phyloP scores from a whole-genome alignment of 2,329 filamentous ascomycete genomes.

The Aquanectria penicillioides region DNA sequence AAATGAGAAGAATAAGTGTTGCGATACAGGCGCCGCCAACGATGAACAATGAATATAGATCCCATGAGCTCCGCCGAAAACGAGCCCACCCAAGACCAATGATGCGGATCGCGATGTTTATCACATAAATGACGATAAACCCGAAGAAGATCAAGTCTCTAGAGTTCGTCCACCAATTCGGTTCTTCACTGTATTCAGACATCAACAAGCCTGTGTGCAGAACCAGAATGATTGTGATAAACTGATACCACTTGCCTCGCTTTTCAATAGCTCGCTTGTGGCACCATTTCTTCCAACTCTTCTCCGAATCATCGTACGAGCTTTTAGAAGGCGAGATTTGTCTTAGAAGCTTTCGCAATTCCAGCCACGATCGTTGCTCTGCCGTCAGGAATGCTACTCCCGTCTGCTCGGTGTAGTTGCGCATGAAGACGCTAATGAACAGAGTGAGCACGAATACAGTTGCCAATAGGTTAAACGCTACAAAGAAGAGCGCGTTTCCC shows the following conservation, averaged over 20 bases:
- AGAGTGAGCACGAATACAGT: conserved; percentile 96
- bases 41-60: conserved; percentile 84
- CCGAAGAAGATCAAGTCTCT: conserved; percentile 82
- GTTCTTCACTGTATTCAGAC: conserved; percentile 85
- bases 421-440: conserved; percentile 99
- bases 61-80: conserved; percentile 94
- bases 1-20: conserved; percentile 83
- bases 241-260: conserved; percentile 88
- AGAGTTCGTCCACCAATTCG: conserved; percentile 72
- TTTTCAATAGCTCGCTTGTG: conserved; percentile 95
- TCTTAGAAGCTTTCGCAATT: conserved; percentile 87
- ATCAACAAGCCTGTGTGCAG: conserved; percentile 86
- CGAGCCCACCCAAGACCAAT: conserved; percentile 90
- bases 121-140: conserved; percentile 84
- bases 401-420: conserved; percentile 98
- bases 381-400: conserved; percentile 95
- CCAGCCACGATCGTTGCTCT: conserved; percentile 96
- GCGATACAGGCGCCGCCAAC: conserved; percentile 80
- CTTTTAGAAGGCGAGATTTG: conserved; percentile 96
- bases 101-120: conserved; percentile 85
- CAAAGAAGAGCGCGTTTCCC: conserved; percentile 93
- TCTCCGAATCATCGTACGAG: conserved; percentile 80
- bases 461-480: conserved; percentile 94
- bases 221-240: conserved; percentile 81
- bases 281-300: conserved; percentile 90